Conservation (phyloP, 768 basidiomycete species). For the Cytidiella melzeri region DNA sequence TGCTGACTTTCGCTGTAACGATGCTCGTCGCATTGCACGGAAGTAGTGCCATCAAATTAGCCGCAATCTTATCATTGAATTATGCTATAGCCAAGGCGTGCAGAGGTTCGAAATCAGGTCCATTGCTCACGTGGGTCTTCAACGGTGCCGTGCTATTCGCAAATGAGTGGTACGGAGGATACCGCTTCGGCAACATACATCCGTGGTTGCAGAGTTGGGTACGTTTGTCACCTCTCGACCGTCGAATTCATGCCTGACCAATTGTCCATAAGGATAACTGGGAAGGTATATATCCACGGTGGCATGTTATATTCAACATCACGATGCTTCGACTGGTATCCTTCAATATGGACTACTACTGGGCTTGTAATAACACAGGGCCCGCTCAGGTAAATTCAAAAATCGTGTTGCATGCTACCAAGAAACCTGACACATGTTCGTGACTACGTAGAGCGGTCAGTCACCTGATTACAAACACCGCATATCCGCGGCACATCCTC, state of each 20-base stretch:
- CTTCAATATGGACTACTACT: constrained; percentile 90
- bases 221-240: background rate
- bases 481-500: constrained; percentile 45
- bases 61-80: constrained; percentile 64
- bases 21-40: constrained; percentile 80
- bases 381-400: constrained; percentile 35
- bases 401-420: background rate
- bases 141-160: constrained; percentile 68
- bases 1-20: constrained; percentile 51
- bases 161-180: constrained; percentile 75
- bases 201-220: constrained; percentile 32
- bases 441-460: constrained; percentile 21
- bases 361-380: constrained; percentile 52
- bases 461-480: constrained; percentile 55
- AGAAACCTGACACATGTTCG: background rate
- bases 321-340: constrained; percentile 92
- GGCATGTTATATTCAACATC: constrained; percentile 94
- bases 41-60: constrained; percentile 68
- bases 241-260: background rate
- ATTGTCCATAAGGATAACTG: constrained; percentile 46
- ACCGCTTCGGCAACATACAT: constrained; percentile 53
- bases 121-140: constrained; percentile 67
- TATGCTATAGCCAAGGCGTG: constrained; percentile 51
- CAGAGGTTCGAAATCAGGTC: constrained; percentile 38
- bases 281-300: constrained; percentile 79